Evolutionary conservation across 2,329 filamentous ascomycete species (phyloP).

Genomic region (Aspergillus neotritici): DNA sequence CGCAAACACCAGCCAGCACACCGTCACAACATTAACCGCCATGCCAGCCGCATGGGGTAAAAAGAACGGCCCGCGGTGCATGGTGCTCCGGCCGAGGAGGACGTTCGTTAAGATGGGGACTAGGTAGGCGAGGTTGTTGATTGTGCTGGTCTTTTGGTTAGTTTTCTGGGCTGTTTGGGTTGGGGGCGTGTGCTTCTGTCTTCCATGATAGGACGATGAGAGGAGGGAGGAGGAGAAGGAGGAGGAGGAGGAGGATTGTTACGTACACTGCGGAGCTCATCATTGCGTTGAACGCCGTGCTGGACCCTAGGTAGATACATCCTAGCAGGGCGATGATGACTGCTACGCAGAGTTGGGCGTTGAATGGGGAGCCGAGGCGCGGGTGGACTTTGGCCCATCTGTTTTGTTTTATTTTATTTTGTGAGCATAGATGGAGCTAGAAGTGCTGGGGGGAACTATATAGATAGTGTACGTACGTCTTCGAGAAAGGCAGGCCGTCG

Average conservation of each 20-base stretch:
- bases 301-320: conserved; percentile 60
- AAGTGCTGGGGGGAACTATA: neutral
- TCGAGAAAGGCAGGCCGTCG: conserved; percentile 35
- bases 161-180: neutral
- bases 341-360: conserved; percentile 50
- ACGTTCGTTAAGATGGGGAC: conserved; percentile 46
- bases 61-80: conserved; percentile 43
- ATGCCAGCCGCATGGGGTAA: conserved; percentile 38
- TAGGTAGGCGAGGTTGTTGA: conserved; percentile 45
- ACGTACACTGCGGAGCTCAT: conserved; percentile 20
- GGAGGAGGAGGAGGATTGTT: neutral
- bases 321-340: conserved; percentile 53
- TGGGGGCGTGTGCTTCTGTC: too few relatives aligned
- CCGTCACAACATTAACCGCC: conserved; percentile 41
- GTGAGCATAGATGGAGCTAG: neutral
- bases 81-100: conserved; percentile 39
- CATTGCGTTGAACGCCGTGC: conserved; percentile 59
- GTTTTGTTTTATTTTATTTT: conserved; percentile 18
- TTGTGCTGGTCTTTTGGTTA: conserved; percentile 28
- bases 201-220: too few relatives aligned
- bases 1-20: conserved; percentile 47
- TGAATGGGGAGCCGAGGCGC: conserved; percentile 45
- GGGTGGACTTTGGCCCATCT: conserved; percentile 41
- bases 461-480: conserved; percentile 12
- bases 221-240: too few relatives aligned